Percentiles rank a stretch among this genome's conserved stretches.
Conservation (phyloP, 2,329 filamentous ascomycete species). For the Trichoderma koningiopsis region DNA sequence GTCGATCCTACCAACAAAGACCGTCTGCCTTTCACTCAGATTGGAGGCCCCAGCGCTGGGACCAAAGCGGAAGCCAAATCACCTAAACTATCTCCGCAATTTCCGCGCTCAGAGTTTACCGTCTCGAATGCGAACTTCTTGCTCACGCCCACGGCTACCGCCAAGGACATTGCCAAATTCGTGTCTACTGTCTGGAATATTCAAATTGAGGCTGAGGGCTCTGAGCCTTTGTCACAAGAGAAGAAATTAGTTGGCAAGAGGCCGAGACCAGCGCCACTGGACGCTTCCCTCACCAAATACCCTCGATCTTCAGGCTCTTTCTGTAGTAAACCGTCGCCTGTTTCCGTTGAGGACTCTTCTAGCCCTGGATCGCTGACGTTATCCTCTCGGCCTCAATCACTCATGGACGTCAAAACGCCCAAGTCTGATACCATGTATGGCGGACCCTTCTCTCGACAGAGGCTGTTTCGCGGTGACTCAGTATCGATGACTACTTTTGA, state of each 20-base stretch:
- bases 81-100: conserved; percentile 32
- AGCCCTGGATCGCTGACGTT: conserved; percentile 23
- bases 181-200: conserved; percentile 55
- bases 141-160: conserved; percentile 56
- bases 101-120: conserved; percentile 36
- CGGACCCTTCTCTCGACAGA: conserved; percentile 35
- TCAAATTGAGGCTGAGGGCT: conserved; percentile 37
- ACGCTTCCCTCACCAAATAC: conserved; percentile 38
- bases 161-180: conserved; percentile 56
- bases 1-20: conserved; percentile 48
- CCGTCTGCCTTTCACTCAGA: conserved; percentile 43
- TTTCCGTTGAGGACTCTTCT: conserved; percentile 1
- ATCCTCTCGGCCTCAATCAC: conserved; percentile 24
- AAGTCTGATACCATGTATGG: conserved; percentile 38
- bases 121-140: conserved; percentile 60
- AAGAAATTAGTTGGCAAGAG: conserved; percentile 30
- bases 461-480: conserved; percentile 30
- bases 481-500: conserved; percentile 43
- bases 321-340: conserved; percentile 31
- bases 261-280: conserved; percentile 35
- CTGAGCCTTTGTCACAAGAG: conserved; percentile 44
- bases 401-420: conserved; percentile 31
- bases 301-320: conserved; percentile 31
- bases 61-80: conserved; percentile 33
- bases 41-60: conserved; percentile 41